Evolutionary conservation across 2,329 filamentous ascomycete species (phyloP).

Genomic region (Chaetomiaceae sp.): DNA sequence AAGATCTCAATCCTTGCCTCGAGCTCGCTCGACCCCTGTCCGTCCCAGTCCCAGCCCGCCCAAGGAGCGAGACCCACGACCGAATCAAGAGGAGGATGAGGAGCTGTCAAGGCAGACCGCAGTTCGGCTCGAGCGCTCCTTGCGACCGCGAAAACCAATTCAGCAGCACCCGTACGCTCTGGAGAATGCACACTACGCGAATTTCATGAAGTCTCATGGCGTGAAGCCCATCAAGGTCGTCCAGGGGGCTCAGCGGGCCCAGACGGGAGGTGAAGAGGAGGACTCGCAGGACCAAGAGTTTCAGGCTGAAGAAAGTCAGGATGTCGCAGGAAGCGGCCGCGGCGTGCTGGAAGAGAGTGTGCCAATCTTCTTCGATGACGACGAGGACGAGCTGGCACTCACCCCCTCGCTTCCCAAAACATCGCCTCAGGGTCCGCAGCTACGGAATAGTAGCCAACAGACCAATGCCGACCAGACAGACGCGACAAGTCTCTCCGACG

Average conservation of each 20-base stretch:
- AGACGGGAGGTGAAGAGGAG: conserved; percentile 33
- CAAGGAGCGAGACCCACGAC: not conserved
- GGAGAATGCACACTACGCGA: conserved; percentile 52
- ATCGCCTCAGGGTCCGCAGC: conserved; percentile 23
- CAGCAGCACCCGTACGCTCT: conserved; percentile 56
- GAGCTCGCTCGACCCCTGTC: not conserved
- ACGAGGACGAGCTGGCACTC: conserved; percentile 28
- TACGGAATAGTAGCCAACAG: conserved; percentile 29
- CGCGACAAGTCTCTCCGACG: conserved; percentile 29
- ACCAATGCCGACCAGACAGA: conserved; percentile 30
- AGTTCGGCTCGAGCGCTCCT: conserved; percentile 41
- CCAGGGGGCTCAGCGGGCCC: conserved; percentile 21
- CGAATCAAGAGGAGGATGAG: conserved; percentile 2
- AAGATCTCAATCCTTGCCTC: conserved; percentile 26
- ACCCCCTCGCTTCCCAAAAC: conserved; percentile 30
- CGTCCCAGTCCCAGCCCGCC: not conserved
- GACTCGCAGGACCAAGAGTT: conserved; percentile 49
- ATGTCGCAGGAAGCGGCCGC: conserved; percentile 25
- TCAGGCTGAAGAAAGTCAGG: conserved; percentile 45
- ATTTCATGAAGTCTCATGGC: conserved; percentile 49
- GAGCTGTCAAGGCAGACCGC: conserved; percentile 24
- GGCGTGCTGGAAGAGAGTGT: conserved; percentile 18
- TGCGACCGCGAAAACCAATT: conserved; percentile 57
- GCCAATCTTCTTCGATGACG: conserved; percentile 22
- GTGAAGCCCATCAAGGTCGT: conserved; percentile 47